Conservation (phyloP, 306 rosid species). For the Aeschynomene evenia region DNA sequence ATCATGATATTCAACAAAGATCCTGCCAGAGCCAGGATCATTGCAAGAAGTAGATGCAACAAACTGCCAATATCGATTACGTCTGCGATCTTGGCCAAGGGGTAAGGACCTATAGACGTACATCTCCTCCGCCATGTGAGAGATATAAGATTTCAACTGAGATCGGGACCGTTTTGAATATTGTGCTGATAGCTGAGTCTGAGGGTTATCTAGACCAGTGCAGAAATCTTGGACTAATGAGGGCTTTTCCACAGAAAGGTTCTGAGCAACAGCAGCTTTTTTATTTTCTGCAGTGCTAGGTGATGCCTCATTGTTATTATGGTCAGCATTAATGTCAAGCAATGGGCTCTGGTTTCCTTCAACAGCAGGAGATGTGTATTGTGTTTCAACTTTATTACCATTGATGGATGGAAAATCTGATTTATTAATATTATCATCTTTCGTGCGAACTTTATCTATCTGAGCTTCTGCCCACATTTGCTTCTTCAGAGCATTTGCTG, state of each 20-base stretch:
- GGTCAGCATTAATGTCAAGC: conserved; percentile 46
- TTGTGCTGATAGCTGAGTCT: conserved; percentile 55
- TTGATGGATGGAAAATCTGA: conserved; percentile 54
- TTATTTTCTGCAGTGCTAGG: conserved; percentile 61
- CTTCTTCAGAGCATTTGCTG: conserved; percentile 96
- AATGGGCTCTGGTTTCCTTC: conserved; percentile 80
- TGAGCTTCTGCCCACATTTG: conserved; percentile 99
- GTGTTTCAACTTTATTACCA: conserved; percentile 68
- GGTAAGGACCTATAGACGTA: conserved; percentile 91
- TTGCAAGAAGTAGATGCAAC: conserved; percentile 86
- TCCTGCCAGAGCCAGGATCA: conserved; percentile 98
- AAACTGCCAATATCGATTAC: conserved; percentile 93
- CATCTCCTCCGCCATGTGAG: conserved; percentile 90
- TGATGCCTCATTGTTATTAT: conserved; percentile 48
- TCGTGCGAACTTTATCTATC: conserved; percentile 75
- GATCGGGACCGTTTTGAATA: conserved; percentile 88
- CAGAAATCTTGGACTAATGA: conserved; percentile 55
- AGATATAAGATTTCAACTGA: conserved; percentile 80
- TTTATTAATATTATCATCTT: conserved; percentile 64
- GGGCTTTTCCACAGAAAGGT: conserved; percentile 52
- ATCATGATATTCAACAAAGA: conserved; percentile 76
- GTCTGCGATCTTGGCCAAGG: conserved; percentile 96
- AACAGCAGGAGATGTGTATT: conserved; percentile 39
- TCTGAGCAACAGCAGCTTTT: conserved; percentile 43
- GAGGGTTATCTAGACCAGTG: conserved; percentile 60